A percentile compares a stretch with the other conserved stretches of the same genome.
phyloP scores from a whole-genome alignment of 2,329 filamentous ascomycete species.

The Ramichloridium luteum region DNA sequence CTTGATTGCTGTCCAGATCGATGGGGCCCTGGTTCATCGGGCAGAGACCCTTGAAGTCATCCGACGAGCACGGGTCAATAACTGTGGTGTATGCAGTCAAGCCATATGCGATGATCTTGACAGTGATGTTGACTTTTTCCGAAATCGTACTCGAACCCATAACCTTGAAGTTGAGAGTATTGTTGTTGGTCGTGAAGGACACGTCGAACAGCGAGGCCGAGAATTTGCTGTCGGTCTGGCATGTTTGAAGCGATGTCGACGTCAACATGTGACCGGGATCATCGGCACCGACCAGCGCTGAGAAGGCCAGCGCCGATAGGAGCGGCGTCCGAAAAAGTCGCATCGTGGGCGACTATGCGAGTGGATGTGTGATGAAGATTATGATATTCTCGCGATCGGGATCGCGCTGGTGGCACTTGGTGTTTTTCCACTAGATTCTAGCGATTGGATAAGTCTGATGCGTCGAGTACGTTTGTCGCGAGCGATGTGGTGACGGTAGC shows the following conservation, averaged over 20 bases:
- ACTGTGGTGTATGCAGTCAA: slow-evolving; percentile 55
- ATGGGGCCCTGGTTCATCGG: slow-evolving; percentile 82
- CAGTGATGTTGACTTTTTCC: slow-evolving; percentile 66
- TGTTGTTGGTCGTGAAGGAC: slow-evolving; percentile 63
- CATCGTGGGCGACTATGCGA: background rate
- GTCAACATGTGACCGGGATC: slow-evolving; percentile 52
- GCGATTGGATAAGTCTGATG: no score
- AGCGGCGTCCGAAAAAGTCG: background rate
- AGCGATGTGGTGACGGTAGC: no score
- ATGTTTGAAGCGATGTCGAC: slow-evolving; percentile 74
- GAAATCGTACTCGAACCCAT: slow-evolving; percentile 72
- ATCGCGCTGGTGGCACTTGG: no score
- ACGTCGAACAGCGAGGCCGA: slow-evolving; percentile 83
- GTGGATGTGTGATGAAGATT: no score
- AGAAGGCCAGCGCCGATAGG: background rate
- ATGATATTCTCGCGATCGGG: no score
- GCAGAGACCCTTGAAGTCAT: slow-evolving; percentile 62
- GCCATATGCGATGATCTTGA: slow-evolving; percentile 72
- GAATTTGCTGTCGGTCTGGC: slow-evolving; percentile 73
- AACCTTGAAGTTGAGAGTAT: slow-evolving; percentile 59
- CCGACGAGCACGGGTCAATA: slow-evolving; percentile 62
- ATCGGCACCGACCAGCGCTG: background rate
- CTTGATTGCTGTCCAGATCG: slow-evolving; percentile 59
- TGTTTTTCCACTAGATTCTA: no score
- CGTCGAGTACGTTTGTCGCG: no score